Base-by-base conservation (phyloP, 768 basidiomycete genomes). In the Melanogaster broomeanus region DNA sequence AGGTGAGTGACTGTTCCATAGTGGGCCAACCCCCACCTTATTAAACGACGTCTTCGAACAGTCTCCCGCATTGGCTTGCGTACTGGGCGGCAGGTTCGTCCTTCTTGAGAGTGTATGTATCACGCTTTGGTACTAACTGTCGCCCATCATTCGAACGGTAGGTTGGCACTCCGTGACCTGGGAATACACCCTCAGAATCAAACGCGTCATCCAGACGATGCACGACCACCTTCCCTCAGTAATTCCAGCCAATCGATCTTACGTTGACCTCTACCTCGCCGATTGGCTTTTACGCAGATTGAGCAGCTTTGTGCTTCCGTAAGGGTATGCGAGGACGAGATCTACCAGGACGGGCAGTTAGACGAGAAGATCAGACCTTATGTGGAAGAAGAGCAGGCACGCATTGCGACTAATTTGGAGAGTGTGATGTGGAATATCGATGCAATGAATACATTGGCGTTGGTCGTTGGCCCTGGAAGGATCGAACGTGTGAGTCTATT, bases 71-170 rank as follows among this genome's bases (percentile, higher is more conserved):
- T 24, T 71, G 71, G 67, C 46, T 72, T 13, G 63, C 70, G 1
- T 69, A 67, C 42, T 73, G 71, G 71, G 66, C 68, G 12, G 57
- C 65, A 8, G 70, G 72, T 71, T 11, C 25, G 62, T 40, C 35
- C 11, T 16, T 37, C 18, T 16, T 37, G 6, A 15, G 35, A n/a
- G 35, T 18, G 3, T 4, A 12, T 11, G 11, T 10, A 30, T 30
- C 2, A 11, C 30, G 3, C 4, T 11, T 11, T 30, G 30, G 3
- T 30, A 30, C 10, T 30, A 12, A 30, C 28, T 11, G 11, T 11
- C 10, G 9, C 28, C 28, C 28, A 11, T 30, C 30, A 9, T 30
- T 30, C 7, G 12, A 30, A 30, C 10, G 30, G 11, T 30, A 57
- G 65, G 65, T 4, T 66, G 63, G 55, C 59, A 64, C 46, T 48